Percentiles rank a stretch among this genome's conserved stretches.
These are phyloP conservation scores for Biscogniauxia marginata DNA, from an alignment of 2,329 filamentous ascomycete genomes.

Conservation along the genomic window DNA sequence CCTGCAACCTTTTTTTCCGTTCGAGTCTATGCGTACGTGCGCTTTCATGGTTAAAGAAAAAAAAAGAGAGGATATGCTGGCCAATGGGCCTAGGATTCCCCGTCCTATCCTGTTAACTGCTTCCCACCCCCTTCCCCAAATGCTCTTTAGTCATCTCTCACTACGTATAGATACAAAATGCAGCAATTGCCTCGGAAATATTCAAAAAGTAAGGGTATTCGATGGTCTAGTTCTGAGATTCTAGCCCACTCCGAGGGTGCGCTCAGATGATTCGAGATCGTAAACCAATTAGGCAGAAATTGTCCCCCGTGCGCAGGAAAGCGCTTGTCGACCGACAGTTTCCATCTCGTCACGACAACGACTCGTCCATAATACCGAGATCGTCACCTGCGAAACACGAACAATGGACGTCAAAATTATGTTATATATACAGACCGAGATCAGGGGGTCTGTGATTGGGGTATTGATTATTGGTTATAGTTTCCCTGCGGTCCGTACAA, in stretches of 20 bases:
- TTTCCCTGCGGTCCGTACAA: constrained; percentile 44
- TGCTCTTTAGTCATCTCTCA: constrained; percentile 1
- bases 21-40: neutral
- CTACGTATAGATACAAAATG: constrained; percentile 14
- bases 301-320: constrained; percentile 6
- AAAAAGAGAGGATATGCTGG: neutral
- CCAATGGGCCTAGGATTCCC: neutral
- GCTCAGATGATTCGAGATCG: constrained; percentile 9
- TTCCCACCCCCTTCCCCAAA: neutral
- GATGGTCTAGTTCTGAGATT: constrained; percentile 19
- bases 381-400: constrained; percentile 1
- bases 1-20: neutral
- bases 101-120: neutral
- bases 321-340: constrained; percentile 7
- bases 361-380: constrained; percentile 4
- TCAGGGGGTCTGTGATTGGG: constrained; percentile 9
- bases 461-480: constrained; percentile 36
- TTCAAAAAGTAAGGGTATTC: constrained; percentile 17
- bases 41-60: neutral
- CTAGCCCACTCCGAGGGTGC: constrained; percentile 9
- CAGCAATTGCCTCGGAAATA: constrained; percentile 14
- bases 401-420: constrained; percentile 3
- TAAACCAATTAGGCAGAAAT: constrained; percentile 6
- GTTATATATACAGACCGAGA: constrained; percentile 29
- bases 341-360: constrained; percentile 5